Base-by-base conservation (phyloP, 495 filamentous ascomycete species). In the Filosporella fistucella region DNA sequence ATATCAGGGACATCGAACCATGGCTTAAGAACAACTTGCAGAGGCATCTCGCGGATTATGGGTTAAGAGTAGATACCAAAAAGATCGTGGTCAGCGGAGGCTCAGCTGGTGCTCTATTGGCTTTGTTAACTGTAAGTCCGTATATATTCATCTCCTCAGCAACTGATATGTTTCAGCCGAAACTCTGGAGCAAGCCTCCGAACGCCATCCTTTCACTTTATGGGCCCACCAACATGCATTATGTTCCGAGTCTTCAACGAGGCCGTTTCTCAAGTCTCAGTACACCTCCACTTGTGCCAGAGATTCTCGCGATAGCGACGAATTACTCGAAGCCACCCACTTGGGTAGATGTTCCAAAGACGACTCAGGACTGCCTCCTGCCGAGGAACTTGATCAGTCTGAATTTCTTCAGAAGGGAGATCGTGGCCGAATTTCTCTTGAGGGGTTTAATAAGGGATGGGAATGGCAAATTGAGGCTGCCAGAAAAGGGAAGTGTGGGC, bases 71-170 rank as follows among this genome's bases (percentile, higher is more conserved):
- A 16, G 42, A 52, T 9, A 11, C 14, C 2, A 25, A 33, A 11
- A 47, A 48, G 30, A 48, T 54, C 32, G 28, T 54, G 3, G 38
- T 54, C 0, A 24, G 14, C 13, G 51, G 51, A 12, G 43, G 22
- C 12, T 47, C 44, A 22, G 51, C 51, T 17, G 51, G 51, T n/a
- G 40, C 51, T n/a, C 51, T 47, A 30, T 22, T 54, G 12, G 51
- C 51, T 2, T 33, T 54, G 2, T 33, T 54, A 7, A 48, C 45
- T n/a, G 51, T 48, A 29, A 14, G 44, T 38, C 14, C 24, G 4
- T 20, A 18, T 16, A 12, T 16, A 7, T 11, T 22, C 26, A 32
- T 2, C 17, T 3, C 21, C n/a, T 2, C 32, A 35, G 11, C 20
- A 4, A 38, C 33, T 35, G 18, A 41, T 39, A 28, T 2, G 48